Percentiles rank a stretch among this genome's conserved stretches.
Conservation (phyloP, 2,329 filamentous ascomycete genomes). For the Neoarthrinium moseri region DNA sequence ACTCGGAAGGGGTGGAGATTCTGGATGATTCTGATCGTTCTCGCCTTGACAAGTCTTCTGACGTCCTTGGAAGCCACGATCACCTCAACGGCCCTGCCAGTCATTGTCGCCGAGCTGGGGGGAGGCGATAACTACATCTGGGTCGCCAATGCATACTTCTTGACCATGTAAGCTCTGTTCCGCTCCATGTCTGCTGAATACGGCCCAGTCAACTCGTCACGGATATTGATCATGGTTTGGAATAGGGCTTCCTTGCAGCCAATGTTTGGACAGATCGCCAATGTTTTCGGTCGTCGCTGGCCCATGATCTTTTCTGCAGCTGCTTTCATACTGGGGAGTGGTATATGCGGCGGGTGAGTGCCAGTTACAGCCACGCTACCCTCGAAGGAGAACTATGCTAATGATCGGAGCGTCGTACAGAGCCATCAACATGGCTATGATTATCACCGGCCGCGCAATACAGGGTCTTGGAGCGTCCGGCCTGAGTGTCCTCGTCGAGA, state of each 20-base stretch:
- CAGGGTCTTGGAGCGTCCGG: neutral
- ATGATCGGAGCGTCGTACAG: no score
- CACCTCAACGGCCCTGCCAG: neutral
- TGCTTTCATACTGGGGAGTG: neutral
- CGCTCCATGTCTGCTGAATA: neutral
- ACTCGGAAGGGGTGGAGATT: no score
- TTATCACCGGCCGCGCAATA: neutral
- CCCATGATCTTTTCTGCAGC: neutral
- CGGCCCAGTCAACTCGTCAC: no score
- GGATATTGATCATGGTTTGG: no score
- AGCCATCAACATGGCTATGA: neutral
- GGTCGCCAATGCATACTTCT: constrained; percentile 2
- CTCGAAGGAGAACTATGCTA: no score
- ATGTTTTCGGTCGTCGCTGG: constrained; percentile 1
- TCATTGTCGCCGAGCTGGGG: neutral
- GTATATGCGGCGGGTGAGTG: neutral
- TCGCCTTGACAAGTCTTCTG: neutral
- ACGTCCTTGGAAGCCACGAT: constrained; percentile 1
- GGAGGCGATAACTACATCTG: neutral
- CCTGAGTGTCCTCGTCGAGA: neutral
- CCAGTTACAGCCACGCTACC: no score
- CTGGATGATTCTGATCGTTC: neutral
- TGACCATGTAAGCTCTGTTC: neutral
- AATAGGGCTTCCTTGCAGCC: neutral
- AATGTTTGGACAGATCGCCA: neutral